Evolutionary conservation across 1,139 yeast genomes (phyloP).

Genomic region (Pichia sp.): DNA sequence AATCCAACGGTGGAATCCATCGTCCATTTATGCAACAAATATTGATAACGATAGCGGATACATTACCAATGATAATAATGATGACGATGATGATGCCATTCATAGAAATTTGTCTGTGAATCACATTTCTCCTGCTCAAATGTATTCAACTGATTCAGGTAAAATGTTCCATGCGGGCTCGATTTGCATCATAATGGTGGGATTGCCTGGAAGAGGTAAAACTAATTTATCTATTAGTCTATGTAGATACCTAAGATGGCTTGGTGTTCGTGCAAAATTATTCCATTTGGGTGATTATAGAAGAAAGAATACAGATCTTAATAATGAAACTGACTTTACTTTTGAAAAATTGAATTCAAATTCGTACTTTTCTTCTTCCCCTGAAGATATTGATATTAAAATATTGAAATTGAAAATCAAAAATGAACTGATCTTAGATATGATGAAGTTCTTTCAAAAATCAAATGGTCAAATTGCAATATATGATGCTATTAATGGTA

Average conservation of each 20-base stretch:
- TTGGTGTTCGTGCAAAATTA: conserved; percentile 87
- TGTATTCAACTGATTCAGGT: conserved; percentile 87
- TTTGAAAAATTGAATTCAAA: conserved; percentile 45
- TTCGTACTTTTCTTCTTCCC: conserved; percentile 65
- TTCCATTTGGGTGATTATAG: conserved; percentile 93
- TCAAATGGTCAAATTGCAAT: conserved; percentile 91
- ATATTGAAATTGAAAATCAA: conserved; percentile 55
- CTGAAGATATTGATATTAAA: conserved; percentile 48
- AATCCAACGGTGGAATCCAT: conserved; percentile 39
- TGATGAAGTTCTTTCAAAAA: conserved; percentile 61
- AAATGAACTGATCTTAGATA: conserved; percentile 62
- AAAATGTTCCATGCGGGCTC: conserved; percentile 93
- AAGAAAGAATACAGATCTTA: conserved; percentile 41
- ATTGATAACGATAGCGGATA: background rate
- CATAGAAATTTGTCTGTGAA: conserved; percentile 47
- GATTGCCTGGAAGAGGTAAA: conserved; percentile 95
- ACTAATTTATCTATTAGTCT: conserved; percentile 88
- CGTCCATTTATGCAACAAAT: conserved; percentile 16
- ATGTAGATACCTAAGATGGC: conserved; percentile 87
- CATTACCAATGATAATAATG: background rate
- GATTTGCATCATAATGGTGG: conserved; percentile 81
- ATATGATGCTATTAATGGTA: conserved; percentile 90
- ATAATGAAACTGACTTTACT: conserved; percentile 3
- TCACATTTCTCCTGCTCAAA: conserved; percentile 73
- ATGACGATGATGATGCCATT: conserved; percentile 40